Base-by-base conservation (phyloP, 2,329 filamentous ascomycete species). In the Fusarium cicatricum region DNA sequence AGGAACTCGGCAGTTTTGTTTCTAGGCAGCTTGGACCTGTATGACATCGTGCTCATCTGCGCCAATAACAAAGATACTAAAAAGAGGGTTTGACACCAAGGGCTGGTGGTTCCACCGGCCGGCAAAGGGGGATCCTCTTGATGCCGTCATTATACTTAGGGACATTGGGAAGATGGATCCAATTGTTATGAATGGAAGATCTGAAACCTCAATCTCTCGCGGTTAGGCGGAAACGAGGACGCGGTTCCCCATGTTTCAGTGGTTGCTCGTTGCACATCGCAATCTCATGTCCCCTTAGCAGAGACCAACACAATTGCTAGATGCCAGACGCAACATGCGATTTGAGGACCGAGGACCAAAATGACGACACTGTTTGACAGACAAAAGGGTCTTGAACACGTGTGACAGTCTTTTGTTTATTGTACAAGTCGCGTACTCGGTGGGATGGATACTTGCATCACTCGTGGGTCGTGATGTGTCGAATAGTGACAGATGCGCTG, bases 71-170 rank as follows among this genome's bases (percentile, higher is more conserved):
- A 47, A 44, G 44, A 32, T 55, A 36, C 45, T 44, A 44, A 36
- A 51, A 51, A 34, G 34, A 45, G 21, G 34, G 11, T 54, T 48
- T 36, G 31, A 49, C n/a, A 29, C 38, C 26, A 39, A 21, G 28
- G n/a, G 34, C 11, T 33, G 15, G 21, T 28, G 38, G 48, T 49
- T 64, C 60, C 60, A 64, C 60, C 41, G 11, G n/a, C 60, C 41
- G 11, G n/a, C 48, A 43, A 55, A 56, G 48, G 60, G 52, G 52
- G 60, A 64, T 64, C 60, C 37, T 44, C 62, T 41, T 40, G 16
- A 64, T 64, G 60, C 57, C 52, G 60, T 64, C 60, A 64, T 64
- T 57, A 33, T 48, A 45, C 40, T 43, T 33, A 46, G 32, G 40
- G 34, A 41, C 39, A 28, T 45, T 37, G 15, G 15, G 15, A 19